Evolutionary conservation across 495 filamentous ascomycete genomes (phyloP), one percentile per base, ranked within the genome.

Genomic region (Penicillium psychrofluorescens): DNA sequence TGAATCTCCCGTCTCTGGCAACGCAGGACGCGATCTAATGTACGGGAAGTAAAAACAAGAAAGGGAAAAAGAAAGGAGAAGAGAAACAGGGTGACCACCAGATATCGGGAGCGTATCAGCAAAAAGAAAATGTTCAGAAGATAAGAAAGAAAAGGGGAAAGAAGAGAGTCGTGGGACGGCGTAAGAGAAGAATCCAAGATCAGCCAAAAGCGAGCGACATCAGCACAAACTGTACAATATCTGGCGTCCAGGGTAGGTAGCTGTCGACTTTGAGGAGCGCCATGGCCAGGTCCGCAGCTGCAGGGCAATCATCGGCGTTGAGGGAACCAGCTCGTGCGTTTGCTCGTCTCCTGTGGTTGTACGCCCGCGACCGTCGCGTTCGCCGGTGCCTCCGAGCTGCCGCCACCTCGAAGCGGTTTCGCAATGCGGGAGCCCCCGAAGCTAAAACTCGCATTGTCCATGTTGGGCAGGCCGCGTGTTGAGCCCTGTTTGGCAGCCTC

Each of bases 401-500:
- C 92, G 44, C 91, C 92, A 36, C 92, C 92, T 46, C 92, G 81
- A 14, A 98, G 75, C n/a, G 92, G 92, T 66, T 98, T 98, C 41
- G 91, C 92, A 57, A 98, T 97, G 51, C 91, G 76, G 48, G 86
- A 88, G 46, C 78, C 77, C 43, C 77, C 77, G 59, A 92, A 86
- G 62, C 74, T 88, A 67, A 94, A 90, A 49, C 78, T 79, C 46
- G 77, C 76, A 48, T 64, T 61, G 41, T 76, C 76, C 38, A 81
- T 75, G 35, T 79, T 77, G 44, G 81, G 77, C 29, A 95, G 75
- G 40, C 86, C 86, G 46, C 88, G 84, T 10, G 90, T 91, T 43
- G 81, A 87, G 51, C 89, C 89, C 41, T 81, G 77, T 68, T 96
- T 98, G 54, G 89, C 92, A 41, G 90, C 90, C 66, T 97, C 92